Evolutionary conservation across 2,329 filamentous ascomycete genomes (phyloP).

Genomic region (Diaporthe ampelina): DNA sequence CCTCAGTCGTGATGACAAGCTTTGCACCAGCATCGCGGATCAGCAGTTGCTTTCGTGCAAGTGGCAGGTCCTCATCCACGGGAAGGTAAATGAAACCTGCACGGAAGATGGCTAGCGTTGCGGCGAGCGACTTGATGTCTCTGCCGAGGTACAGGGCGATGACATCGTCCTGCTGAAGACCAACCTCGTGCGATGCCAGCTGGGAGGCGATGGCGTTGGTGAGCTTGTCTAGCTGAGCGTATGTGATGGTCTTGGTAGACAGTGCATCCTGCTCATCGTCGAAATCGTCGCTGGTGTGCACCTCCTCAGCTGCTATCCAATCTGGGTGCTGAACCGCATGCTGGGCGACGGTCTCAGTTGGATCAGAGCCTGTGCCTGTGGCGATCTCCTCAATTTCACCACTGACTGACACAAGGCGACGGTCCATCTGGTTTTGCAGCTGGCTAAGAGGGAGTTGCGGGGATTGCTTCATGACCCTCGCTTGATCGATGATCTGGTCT

Average conservation of each 20-base stretch:
- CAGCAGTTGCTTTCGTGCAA: constrained; percentile 72
- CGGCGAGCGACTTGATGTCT: constrained; percentile 73
- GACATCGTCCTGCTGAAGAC: constrained; percentile 63
- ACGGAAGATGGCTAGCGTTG: constrained; percentile 75
- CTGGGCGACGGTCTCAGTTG: constrained; percentile 53
- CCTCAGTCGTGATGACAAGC: constrained; percentile 60
- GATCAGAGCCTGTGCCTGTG: constrained; percentile 43
- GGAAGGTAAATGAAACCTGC: constrained; percentile 74
- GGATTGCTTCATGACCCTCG: constrained; percentile 40
- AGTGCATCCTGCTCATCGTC: constrained; percentile 52
- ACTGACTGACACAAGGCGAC: constrained; percentile 38
- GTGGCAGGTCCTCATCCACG: constrained; percentile 72
- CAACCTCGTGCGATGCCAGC: constrained; percentile 47
- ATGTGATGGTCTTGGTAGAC: constrained; percentile 68
- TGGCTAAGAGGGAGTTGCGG: constrained; percentile 41
- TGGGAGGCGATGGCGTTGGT: constrained; percentile 66
- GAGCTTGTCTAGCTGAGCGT: constrained; percentile 67
- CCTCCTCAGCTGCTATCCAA: constrained; percentile 68
- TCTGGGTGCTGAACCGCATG: constrained; percentile 61
- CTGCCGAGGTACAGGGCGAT: constrained; percentile 75
- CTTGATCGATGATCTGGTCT: constrained; percentile 44
- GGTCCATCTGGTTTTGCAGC: constrained; percentile 39
- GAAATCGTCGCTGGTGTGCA: constrained; percentile 54
- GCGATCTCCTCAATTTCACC: constrained; percentile 18
- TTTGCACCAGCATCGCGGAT: constrained; percentile 67